Evolutionary conservation across 2,329 filamentous ascomycete species (phyloP), one percentile per base, ranked within the genome.

Genomic region (Fusarium albosuccineum): DNA sequence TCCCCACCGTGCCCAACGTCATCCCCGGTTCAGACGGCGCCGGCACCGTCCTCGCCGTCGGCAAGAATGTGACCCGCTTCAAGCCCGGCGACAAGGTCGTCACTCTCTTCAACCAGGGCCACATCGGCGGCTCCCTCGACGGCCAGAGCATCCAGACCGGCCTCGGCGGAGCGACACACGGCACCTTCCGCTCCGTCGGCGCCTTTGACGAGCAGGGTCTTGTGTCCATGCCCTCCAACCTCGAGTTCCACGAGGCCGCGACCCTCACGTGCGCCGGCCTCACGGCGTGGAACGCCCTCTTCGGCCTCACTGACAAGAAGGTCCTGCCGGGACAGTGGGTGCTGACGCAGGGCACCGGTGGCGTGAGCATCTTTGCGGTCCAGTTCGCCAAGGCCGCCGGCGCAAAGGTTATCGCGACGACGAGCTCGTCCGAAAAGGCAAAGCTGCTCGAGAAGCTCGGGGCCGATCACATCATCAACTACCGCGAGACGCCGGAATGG

Each of bases 271-370:
- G 89, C 70, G 88, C 89, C 2, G 88, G 80, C 2, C 71, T 91
- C 46, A 91, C 89, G 3, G 86, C 85, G 27, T 91, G 89, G 89
- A 91, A 91, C 73, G 86, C 86, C 3, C 80, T 91, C 11, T 90
- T 86, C 68, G 89, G 89, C 3, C 71, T 88, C 30, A 77, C 77
- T 67, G 79, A 80, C 26, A 74, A 76, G 62, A 72, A 73, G 46
- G 66, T 90, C 60, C 81, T 82, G 71, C 83, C 86, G 0, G 88
- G 88, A 5, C 77, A 86, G 63, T 82, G 76, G 70, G 88, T 92
- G 4, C 82, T 92, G 34, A 89, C 89, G 1, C 88, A 92, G 76
- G 90, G 90, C n/a, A 92, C 89, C 0, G 90, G 90, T 17, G 90
- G 90, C 60, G 90, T 92, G 8, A 87, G 84, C 64, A 82, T 91